Conservation (phyloP, 2,329 filamentous ascomycete genomes). For the Pseudogymnoascus sp. region DNA sequence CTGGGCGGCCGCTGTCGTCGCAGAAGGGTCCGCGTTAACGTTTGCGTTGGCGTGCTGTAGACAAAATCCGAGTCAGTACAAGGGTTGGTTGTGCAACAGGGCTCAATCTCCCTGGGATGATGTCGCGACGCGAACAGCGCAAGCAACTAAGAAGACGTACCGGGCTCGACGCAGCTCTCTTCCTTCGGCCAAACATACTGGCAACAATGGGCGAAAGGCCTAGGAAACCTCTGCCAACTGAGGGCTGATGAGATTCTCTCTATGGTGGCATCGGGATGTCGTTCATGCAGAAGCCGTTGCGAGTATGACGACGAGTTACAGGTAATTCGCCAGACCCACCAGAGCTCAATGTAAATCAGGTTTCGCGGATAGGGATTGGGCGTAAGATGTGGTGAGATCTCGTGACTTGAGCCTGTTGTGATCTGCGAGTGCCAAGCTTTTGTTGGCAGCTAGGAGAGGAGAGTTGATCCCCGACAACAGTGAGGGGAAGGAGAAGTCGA, state of each 20-base stretch:
- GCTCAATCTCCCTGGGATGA: slow-evolving; percentile 18
- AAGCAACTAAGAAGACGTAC: slow-evolving; percentile 24
- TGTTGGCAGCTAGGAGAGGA: background rate
- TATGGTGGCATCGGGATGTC: slow-evolving; percentile 3
- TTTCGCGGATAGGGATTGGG: slow-evolving; percentile 4
- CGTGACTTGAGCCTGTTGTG: slow-evolving; percentile 6
- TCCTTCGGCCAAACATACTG: slow-evolving; percentile 30
- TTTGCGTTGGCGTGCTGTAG: slow-evolving; percentile 46
- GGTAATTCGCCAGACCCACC: slow-evolving; percentile 2
- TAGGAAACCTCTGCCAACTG: slow-evolving; percentile 25
- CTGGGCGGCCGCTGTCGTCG: slow-evolving; percentile 70
- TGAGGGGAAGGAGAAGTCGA: background rate
- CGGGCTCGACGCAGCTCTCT: slow-evolving; percentile 34
- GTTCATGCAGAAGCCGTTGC: background rate
- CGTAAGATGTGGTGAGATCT: background rate
- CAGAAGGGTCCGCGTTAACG: slow-evolving; percentile 57
- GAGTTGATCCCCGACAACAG: background rate
- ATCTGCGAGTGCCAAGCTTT: slow-evolving; percentile 3
- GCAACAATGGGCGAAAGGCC: slow-evolving; percentile 14
- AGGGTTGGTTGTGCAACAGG: slow-evolving; percentile 15
- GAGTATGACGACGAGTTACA: slow-evolving; percentile 5
- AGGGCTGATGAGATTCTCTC: slow-evolving; percentile 23
- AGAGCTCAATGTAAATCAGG: slow-evolving; percentile 8
- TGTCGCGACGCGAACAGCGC: slow-evolving; percentile 17
- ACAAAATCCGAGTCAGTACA: background rate